phyloP scores from a whole-genome alignment of 169 alveolate genomes.

The Eimeria sp. region DNA sequence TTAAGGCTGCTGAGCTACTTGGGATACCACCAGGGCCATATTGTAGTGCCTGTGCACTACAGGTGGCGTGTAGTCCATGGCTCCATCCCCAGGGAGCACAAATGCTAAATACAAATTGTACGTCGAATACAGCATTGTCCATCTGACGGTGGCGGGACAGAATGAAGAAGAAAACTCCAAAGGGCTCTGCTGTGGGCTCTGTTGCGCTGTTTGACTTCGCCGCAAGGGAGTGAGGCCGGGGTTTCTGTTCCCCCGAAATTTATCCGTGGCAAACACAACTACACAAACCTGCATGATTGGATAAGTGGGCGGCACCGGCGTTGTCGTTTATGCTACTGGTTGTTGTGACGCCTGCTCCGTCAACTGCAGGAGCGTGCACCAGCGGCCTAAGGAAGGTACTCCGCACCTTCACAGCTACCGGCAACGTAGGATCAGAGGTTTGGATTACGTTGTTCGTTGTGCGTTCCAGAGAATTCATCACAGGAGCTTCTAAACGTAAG shows the following conservation, averaged over 20 bases:
- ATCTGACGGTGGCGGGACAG: not conserved
- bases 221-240: conserved; percentile 40
- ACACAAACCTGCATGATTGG: not conserved
- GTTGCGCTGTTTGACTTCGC: conserved; percentile 37
- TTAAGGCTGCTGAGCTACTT: too few species aligned
- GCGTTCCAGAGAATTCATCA: conserved; percentile 56
- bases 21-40: too few species aligned
- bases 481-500: conserved; percentile 55
- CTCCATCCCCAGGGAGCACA: not conserved
- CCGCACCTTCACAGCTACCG: not conserved
- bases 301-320: not conserved
- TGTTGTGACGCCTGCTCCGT: not conserved
- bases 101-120: not conserved
- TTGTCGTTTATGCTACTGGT: not conserved
- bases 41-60: too few species aligned
- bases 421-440: not conserved
- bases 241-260: not conserved
- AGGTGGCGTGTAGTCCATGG: too few species aligned
- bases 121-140: not conserved
- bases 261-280: not conserved
- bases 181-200: not conserved
- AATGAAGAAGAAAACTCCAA: conserved; percentile 17
- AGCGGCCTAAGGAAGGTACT: not conserved
- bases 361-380: not conserved
- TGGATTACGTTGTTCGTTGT: not conserved